These are phyloP conservation scores for Tolypocladium album DNA, from an alignment of 2,329 filamentous ascomycete genomes.

Conservation along the genomic window DNA sequence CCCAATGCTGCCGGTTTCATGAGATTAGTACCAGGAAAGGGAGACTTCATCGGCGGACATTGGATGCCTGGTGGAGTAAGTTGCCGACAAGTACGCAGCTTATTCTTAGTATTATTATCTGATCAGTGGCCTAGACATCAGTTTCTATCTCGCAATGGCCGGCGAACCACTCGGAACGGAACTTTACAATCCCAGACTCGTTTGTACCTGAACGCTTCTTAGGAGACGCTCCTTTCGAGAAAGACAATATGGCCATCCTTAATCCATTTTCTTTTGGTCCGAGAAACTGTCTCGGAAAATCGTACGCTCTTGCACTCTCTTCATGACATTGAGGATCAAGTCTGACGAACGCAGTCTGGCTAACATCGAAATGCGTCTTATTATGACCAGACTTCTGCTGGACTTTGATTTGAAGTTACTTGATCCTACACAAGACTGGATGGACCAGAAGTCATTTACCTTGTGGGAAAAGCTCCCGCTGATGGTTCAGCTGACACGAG, in stretches of 20 bases:
- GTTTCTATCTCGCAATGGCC: not conserved
- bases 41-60: slow-evolving; percentile 15
- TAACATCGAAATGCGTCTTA: slow-evolving; percentile 37
- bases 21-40: slow-evolving; percentile 17
- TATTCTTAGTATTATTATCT: slow-evolving; percentile 22
- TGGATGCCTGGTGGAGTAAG: slow-evolving; percentile 19
- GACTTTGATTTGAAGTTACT: slow-evolving; percentile 34
- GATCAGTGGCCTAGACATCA: slow-evolving; percentile 21
- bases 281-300: not conserved
- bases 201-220: not conserved
- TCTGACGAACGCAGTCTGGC: slow-evolving; percentile 25
- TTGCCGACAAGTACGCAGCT: not conserved
- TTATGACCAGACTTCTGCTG: slow-evolving; percentile 33
- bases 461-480: slow-evolving; percentile 5
- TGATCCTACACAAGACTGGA: slow-evolving; percentile 2
- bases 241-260: not conserved
- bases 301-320: not conserved
- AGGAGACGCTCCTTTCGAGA: not conserved
- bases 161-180: not conserved
- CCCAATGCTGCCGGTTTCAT: slow-evolving; percentile 8
- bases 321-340: not conserved
- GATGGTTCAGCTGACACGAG: not conserved
- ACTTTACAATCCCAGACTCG: not conserved
- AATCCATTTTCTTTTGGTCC: not conserved
- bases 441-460: slow-evolving; percentile 4